These are phyloP conservation scores for Ophiosphaerella korrae DNA, from an alignment of 2,329 filamentous ascomycete species.

Conservation along the genomic window DNA sequence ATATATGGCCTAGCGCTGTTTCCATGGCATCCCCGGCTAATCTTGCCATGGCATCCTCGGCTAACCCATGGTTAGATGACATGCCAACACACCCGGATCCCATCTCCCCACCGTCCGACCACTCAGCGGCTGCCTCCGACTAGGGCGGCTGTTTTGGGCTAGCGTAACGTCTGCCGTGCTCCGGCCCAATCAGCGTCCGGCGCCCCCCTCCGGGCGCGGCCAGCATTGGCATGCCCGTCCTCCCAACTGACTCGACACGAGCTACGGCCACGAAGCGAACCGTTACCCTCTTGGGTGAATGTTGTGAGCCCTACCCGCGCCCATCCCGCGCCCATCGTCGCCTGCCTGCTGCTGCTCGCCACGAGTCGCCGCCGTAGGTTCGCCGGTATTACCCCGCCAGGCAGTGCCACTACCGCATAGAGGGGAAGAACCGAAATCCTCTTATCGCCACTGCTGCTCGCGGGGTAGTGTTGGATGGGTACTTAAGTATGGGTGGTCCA, in stretches of 20 bases:
- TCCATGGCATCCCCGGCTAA: too few species aligned
- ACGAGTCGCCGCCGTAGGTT: constrained; percentile 10
- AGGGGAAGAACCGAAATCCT: constrained; percentile 4
- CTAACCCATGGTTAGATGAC: too few species aligned
- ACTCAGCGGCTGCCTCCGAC: background rate
- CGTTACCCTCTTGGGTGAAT: background rate
- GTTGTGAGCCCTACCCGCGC: background rate
- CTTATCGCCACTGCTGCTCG: constrained; percentile 16
- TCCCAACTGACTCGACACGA: constrained; percentile 27
- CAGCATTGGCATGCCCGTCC: constrained; percentile 2
- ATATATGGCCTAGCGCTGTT: too few species aligned
- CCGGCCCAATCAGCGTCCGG: background rate
- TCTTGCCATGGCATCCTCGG: too few species aligned
- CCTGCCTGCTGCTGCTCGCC: constrained; percentile 8
- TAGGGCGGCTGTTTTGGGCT: constrained; percentile 11
- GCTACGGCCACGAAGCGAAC: constrained; percentile 19
- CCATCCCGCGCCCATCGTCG: constrained; percentile 16
- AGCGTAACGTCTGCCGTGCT: constrained; percentile 20
- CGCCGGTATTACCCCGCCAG: background rate
- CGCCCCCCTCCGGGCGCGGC: background rate
- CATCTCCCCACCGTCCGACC: too few species aligned
- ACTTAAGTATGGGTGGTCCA: constrained; percentile 28
- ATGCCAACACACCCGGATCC: too few species aligned
- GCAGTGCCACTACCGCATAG: background rate
- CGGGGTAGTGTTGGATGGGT: constrained; percentile 16